Evolutionary conservation across 805 yeast species (phyloP).

Genomic region (Vanderwaltozyma verrucispora): DNA sequence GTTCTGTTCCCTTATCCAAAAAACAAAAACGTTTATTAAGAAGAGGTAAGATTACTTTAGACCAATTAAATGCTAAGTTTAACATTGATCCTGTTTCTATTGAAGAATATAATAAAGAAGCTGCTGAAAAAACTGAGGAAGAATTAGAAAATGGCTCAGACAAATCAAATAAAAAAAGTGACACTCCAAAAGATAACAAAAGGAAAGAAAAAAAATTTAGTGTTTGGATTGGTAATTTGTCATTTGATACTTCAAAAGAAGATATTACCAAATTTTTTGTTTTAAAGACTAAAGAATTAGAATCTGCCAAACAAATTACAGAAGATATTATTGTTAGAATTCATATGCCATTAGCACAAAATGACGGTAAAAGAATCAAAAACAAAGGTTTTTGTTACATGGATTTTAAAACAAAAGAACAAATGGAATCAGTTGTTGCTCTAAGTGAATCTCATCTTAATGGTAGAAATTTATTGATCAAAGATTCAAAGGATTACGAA

Average conservation of each 20-base stretch:
- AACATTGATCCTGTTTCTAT: slow-evolving; percentile 30
- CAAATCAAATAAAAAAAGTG: slow-evolving; percentile 20
- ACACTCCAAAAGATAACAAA: slow-evolving; percentile 15
- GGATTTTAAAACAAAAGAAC: slow-evolving; percentile 55
- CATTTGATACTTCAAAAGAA: slow-evolving; percentile 73
- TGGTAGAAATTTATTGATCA: slow-evolving; percentile 80
- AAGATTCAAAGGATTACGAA: slow-evolving; percentile 67
- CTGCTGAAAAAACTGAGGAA: slow-evolving; percentile 24
- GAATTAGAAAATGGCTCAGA: slow-evolving; percentile 27
- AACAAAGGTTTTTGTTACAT: slow-evolving; percentile 81
- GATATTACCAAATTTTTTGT: slow-evolving; percentile 58
- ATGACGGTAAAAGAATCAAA: slow-evolving; percentile 47
- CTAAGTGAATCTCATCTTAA: slow-evolving; percentile 65
- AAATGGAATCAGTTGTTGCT: slow-evolving; percentile 50
- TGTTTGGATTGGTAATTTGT: slow-evolving; percentile 90
- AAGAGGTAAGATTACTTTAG: slow-evolving; percentile 58
- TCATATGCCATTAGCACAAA: slow-evolving; percentile 61
- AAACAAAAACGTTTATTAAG: slow-evolving; percentile 82
- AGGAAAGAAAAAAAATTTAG: slow-evolving; percentile 40
- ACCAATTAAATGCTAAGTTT: slow-evolving; percentile 38
- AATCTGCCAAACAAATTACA: slow-evolving; percentile 31
- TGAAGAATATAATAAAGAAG: slow-evolving; percentile 32
- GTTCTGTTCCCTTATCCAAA: slow-evolving; percentile 76
- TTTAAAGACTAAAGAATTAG: slow-evolving; percentile 41
- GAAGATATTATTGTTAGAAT: slow-evolving; percentile 61